Evolutionary conservation across 495 filamentous ascomycete species (phyloP).

Genomic region (Bacidia rubella): DNA sequence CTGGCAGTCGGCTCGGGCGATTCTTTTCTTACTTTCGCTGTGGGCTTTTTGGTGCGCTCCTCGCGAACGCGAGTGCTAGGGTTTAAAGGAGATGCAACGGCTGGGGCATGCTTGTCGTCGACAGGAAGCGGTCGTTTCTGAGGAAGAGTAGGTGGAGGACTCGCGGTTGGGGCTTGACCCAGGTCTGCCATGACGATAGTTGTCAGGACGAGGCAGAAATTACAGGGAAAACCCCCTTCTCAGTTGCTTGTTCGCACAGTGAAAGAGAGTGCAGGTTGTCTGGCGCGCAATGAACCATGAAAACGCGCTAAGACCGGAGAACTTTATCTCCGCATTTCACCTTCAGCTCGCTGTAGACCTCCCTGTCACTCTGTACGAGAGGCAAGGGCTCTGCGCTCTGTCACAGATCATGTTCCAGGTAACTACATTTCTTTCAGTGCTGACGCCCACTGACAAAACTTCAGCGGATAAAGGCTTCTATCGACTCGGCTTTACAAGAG

Average conservation of each 20-base stretch:
- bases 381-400: neutral
- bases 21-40: constrained; percentile 3
- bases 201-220: neutral
- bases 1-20: constrained; percentile 1
- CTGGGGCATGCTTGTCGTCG: constrained; percentile 29
- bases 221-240: too few species aligned
- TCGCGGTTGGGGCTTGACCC: neutral
- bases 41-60: constrained; percentile 31
- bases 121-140: constrained; percentile 3
- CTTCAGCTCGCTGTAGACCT: too few species aligned
- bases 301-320: too few species aligned
- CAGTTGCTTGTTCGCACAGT: too few species aligned
- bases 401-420: constrained; percentile 35
- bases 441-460: constrained; percentile 8
- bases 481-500: constrained; percentile 76
- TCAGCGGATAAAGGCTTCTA: constrained; percentile 73
- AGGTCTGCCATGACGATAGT: neutral
- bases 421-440: constrained; percentile 9
- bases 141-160: neutral
- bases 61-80: constrained; percentile 35
- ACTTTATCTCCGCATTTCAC: too few species aligned
- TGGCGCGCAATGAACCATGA: too few species aligned
- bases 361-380: neutral
- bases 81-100: constrained; percentile 49
- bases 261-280: too few species aligned